A percentile compares a stretch with the other conserved stretches of the same genome.
Evolutionary conservation across 2,329 filamentous ascomycete genomes (phyloP).

Genomic region (Diplodia mutila): DNA sequence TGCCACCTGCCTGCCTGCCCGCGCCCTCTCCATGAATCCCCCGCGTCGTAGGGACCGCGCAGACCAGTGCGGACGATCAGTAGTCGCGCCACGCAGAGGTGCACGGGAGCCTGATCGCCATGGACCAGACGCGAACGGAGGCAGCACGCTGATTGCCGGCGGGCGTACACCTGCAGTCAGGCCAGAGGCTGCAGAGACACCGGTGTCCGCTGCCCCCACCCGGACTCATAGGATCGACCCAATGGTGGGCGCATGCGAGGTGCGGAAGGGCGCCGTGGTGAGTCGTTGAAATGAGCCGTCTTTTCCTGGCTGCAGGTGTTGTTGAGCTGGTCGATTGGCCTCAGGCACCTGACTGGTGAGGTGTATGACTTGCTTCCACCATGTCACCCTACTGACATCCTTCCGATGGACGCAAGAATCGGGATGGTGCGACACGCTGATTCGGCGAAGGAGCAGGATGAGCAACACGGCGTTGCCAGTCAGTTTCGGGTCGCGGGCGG

Average conservation of each 20-base stretch:
- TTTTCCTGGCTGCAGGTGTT: conserved; percentile 14
- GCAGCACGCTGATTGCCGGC: neutral
- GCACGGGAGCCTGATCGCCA: neutral
- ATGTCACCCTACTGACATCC: conserved; percentile 21
- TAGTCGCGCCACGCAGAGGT: neutral
- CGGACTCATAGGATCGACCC: conserved; percentile 14
- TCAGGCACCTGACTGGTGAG: conserved; percentile 18
- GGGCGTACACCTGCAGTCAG: neutral
- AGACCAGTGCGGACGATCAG: neutral
- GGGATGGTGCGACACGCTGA: conserved; percentile 16
- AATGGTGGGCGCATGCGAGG: conserved; percentile 13
- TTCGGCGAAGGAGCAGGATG: conserved; percentile 1
- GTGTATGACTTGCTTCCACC: conserved; percentile 21
- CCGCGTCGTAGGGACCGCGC: neutral
- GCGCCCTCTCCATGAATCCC: neutral
- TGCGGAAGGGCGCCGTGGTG: neutral
- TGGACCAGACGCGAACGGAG: neutral
- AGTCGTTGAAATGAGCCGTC: neutral
- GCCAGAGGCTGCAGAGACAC: conserved; percentile 17
- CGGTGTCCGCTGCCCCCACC: neutral
- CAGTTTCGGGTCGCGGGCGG: neutral
- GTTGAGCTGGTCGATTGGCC: conserved; percentile 11
- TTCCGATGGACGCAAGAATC: conserved; percentile 16
- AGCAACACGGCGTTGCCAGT: neutral
- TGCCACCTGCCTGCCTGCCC: too few relatives aligned